phyloP scores from a whole-genome alignment of 805 yeast species.

The Nakazawaea populi region DNA sequence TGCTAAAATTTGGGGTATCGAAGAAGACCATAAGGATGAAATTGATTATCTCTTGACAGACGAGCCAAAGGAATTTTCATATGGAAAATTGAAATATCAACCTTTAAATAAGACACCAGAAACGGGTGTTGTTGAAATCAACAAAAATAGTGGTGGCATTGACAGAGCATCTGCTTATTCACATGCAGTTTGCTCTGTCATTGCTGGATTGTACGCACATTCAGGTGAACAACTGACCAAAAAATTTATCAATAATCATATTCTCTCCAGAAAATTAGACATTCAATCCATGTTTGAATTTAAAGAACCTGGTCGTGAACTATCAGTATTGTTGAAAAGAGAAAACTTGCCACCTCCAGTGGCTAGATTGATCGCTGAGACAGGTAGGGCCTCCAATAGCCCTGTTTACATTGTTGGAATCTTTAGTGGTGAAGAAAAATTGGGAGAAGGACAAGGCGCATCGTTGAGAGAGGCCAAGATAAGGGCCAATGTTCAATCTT shows the following conservation, averaged over 20 bases:
- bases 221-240: conserved; percentile 60
- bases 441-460: conserved; percentile 94
- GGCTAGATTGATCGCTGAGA: conserved; percentile 82
- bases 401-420: conserved; percentile 92
- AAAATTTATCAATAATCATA: conserved; percentile 64
- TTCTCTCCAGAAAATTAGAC: conserved; percentile 78
- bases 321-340: conserved; percentile 69
- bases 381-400: conserved; percentile 79
- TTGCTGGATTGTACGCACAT: conserved; percentile 79
- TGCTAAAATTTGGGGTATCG: conserved; percentile 86
- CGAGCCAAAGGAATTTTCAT: conserved; percentile 59
- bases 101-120: conserved; percentile 27
- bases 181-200: conserved; percentile 70
- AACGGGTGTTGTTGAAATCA: conserved; percentile 45
- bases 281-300: conserved; percentile 71
- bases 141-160: conserved; percentile 30
- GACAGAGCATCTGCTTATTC: conserved; percentile 41
- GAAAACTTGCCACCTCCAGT: conserved; percentile 71
- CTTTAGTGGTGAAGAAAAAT: conserved; percentile 71
- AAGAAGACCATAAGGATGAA: conserved; percentile 59
- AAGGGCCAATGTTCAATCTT: conserved; percentile 85
- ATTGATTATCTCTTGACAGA: conserved; percentile 62
- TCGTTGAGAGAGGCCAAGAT: conserved; percentile 88
- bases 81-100: conserved; percentile 60
- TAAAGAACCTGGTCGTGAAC: conserved; percentile 79